phyloP scores from a whole-genome alignment of 768 basidiomycete genomes.

The Hortiboletus campestris region DNA sequence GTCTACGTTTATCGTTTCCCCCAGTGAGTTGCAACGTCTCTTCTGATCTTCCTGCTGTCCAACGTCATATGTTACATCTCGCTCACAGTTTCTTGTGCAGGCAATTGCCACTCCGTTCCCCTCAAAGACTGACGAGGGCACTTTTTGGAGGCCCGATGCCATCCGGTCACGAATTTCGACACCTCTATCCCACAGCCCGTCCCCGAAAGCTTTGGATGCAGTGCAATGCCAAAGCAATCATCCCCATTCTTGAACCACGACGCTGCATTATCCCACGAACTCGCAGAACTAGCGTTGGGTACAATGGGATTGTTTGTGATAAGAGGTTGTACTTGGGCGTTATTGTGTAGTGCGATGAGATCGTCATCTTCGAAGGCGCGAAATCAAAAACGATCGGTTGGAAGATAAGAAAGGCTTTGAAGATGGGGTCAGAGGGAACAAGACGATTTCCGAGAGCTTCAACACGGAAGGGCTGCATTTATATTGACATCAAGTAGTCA shows the following conservation, averaged over 20 bases:
- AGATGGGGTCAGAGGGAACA: neutral
- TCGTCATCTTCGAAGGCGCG: constrained; percentile 17
- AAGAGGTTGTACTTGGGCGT: neutral
- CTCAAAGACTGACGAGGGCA: constrained; percentile 9
- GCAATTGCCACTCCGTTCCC: constrained; percentile 17
- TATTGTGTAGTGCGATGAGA: constrained; percentile 21
- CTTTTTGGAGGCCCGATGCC: constrained; percentile 16
- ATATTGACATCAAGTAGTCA: neutral
- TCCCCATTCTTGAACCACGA: constrained; percentile 19
- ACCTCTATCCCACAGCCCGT: constrained; percentile 25
- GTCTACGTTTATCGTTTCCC: constrained; percentile 6
- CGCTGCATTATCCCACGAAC: constrained; percentile 21
- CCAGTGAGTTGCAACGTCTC: constrained; percentile 30
- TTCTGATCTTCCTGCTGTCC: constrained; percentile 31
- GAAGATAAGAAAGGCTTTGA: constrained; percentile 12
- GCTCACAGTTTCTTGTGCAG: constrained; percentile 31
- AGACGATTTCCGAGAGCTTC: neutral
- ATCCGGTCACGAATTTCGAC: constrained; percentile 17
- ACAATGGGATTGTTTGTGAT: constrained; percentile 17
- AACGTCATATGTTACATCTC: neutral
- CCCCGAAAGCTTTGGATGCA: constrained; percentile 25
- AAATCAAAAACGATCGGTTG: constrained; percentile 24
- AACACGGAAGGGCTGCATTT: neutral
- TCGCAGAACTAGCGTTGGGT: constrained; percentile 18
- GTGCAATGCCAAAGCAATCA: constrained; percentile 23